Evolutionary conservation across 116 monocot genomes (phyloP).

Genomic region (Zostera marina): DNA sequence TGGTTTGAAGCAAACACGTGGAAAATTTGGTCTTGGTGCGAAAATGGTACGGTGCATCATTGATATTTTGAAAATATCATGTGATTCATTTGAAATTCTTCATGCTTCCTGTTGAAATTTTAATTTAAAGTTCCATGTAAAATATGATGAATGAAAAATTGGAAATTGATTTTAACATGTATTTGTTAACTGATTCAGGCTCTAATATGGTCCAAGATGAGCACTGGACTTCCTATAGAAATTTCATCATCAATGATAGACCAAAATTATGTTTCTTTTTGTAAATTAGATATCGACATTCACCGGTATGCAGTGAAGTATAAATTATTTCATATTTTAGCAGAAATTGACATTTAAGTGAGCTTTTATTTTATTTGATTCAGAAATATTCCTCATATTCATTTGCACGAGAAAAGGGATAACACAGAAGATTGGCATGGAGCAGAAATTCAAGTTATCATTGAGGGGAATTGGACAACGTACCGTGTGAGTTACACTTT

Average conservation of each 20-base stretch:
- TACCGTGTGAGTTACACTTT: conserved; percentile 58
- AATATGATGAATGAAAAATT: too few species aligned
- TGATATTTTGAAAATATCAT: too few species aligned
- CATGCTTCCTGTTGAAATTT: too few species aligned
- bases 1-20: conserved; percentile 95
- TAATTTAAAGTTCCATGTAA: neutral
- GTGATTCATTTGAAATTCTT: too few species aligned
- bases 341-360: neutral
- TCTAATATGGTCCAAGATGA: conserved; percentile 99
- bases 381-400: conserved; percentile 94
- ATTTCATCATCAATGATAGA: conserved; percentile 68
- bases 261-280: conserved; percentile 73
- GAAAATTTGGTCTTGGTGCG: conserved; percentile 98
- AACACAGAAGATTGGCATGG: conserved; percentile 87
- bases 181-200: conserved; percentile 37
- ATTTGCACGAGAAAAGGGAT: conserved; percentile 89
- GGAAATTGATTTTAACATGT: neutral
- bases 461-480: conserved; percentile 98
- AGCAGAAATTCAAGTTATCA: conserved; percentile 94
- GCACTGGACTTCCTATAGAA: conserved; percentile 97
- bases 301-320: conserved; percentile 40
- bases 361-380: neutral
- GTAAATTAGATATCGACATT: conserved; percentile 92
- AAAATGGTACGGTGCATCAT: conserved; percentile 57
- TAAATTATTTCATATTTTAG: neutral